These are phyloP conservation scores for Dendrobium officinale DNA, from an alignment of 106 monocot species.

Conservation along the genomic window DNA sequence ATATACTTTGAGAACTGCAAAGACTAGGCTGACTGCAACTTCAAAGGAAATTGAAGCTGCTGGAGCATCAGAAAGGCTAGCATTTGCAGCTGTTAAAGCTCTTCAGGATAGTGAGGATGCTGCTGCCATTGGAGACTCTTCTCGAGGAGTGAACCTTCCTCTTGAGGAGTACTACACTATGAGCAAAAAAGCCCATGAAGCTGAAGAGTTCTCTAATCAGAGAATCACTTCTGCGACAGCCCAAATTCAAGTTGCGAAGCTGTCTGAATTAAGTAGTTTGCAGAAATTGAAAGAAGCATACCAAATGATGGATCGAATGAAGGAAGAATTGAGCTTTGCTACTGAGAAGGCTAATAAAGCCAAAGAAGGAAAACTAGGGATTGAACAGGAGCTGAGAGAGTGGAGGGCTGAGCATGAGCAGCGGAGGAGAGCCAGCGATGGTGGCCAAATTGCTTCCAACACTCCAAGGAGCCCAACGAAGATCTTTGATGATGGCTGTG, in stretches of 20 bases:
- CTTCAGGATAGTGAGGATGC: constrained; percentile 5
- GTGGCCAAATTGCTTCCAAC: constrained; percentile 1
- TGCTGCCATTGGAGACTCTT: neutral
- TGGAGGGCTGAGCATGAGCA: constrained; percentile 26
- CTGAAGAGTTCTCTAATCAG: constrained; percentile 21
- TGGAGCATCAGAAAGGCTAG: constrained; percentile 5
- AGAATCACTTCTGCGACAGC: constrained; percentile 8
- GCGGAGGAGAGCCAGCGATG: constrained; percentile 13
- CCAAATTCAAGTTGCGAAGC: constrained; percentile 19
- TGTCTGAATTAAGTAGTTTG: constrained; percentile 15
- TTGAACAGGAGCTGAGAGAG: constrained; percentile 19
- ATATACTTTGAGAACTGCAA: constrained; percentile 6
- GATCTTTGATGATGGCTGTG: neutral
- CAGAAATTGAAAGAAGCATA: constrained; percentile 16
- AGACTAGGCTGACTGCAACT: constrained; percentile 7
- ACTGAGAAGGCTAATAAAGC: constrained; percentile 12
- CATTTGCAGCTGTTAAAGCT: constrained; percentile 4
- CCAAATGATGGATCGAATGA: constrained; percentile 9
- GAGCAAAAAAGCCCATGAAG: constrained; percentile 23
- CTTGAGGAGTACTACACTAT: constrained; percentile 22
- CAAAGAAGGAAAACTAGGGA: constrained; percentile 22
- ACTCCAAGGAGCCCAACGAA: constrained; percentile 10
- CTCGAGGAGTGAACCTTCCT: constrained; percentile 14
- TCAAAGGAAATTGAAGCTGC: constrained; percentile 12
- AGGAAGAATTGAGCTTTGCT: constrained; percentile 15